phyloP scores from a whole-genome alignment of 2,329 filamentous ascomycete genomes.

The Cryphonectria japonica region DNA sequence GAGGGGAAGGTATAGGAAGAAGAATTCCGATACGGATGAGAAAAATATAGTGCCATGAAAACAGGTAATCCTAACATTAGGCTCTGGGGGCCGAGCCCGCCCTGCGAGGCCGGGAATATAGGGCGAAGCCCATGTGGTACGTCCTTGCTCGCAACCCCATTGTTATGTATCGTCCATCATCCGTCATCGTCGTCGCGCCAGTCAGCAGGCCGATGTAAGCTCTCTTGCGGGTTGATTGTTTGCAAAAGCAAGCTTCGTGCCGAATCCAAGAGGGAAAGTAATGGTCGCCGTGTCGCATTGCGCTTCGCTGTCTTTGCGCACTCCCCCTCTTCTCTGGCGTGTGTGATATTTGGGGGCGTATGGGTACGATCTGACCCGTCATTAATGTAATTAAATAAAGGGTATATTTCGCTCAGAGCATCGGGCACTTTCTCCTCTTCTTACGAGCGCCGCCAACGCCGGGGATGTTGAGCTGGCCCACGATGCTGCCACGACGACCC shows the following conservation, averaged over 20 bases:
- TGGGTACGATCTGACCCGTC: background rate
- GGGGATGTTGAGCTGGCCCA: slow-evolving; percentile 43
- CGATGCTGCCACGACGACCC: slow-evolving; percentile 37
- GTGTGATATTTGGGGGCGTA: background rate
- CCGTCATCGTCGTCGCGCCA: slow-evolving; percentile 13
- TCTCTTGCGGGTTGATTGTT: background rate
- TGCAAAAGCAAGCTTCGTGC: slow-evolving; percentile 14
- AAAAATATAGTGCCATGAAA: slow-evolving; percentile 19
- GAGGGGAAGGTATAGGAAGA: slow-evolving; percentile 25
- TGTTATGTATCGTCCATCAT: slow-evolving; percentile 12
- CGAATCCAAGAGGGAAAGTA: slow-evolving; percentile 18
- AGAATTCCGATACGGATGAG: slow-evolving; percentile 20
- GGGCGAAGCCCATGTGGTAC: background rate
- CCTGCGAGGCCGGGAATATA: slow-evolving; percentile 1
- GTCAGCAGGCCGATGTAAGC: background rate
- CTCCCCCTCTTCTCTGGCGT: background rate
- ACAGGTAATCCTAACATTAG: slow-evolving; percentile 1
- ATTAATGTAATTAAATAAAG: background rate
- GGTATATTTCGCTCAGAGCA: slow-evolving; percentile 60
- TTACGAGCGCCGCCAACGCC: slow-evolving; percentile 54
- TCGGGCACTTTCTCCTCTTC: slow-evolving; percentile 83
- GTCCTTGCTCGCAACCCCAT: background rate
- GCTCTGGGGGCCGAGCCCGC: background rate
- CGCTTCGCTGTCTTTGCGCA: slow-evolving; percentile 23
- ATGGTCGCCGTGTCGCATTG: slow-evolving; percentile 26